Conservation (phyloP, 306 rosid genomes). For the Citrullus amarus region DNA sequence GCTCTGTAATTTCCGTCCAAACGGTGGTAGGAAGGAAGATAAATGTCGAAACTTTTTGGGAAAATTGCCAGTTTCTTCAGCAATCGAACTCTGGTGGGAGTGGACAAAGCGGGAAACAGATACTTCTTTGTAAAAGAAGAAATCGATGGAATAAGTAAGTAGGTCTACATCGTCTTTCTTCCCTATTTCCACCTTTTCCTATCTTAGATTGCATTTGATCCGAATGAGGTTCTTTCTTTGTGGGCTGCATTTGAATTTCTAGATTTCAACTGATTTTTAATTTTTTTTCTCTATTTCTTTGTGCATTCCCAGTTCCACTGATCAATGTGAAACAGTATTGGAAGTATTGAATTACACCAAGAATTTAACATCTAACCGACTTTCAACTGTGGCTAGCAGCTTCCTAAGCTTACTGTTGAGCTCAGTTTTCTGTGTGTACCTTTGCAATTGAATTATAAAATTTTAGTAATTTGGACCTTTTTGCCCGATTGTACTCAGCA, state of each 20-base stretch:
- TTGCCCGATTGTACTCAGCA: not conserved
- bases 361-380: not conserved
- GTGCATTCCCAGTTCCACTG: not conserved
- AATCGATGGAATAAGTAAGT: conserved; percentile 71
- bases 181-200: not conserved
- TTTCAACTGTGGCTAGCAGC: not conserved
- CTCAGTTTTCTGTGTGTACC: too few species aligned
- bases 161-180: conserved; percentile 14
- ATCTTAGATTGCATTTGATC: not conserved
- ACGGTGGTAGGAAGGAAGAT: not conserved
- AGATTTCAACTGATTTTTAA: not conserved
- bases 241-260: not conserved
- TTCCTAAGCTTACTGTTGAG: not conserved
- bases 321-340: not conserved
- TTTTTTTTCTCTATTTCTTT: not conserved
- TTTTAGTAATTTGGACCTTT: not conserved
- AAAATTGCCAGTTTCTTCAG: conserved; percentile 41
- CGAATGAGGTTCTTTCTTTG: not conserved
- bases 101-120: conserved; percentile 65
- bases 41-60: conserved; percentile 56
- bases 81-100: conserved; percentile 42
- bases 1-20: not conserved
- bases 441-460: not conserved
- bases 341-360: not conserved
- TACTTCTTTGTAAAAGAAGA: conserved; percentile 57